Percentiles rank a stretch among this genome's conserved stretches.
Conservation (phyloP, 345 rosid species). For the Euclidium syriacum region DNA sequence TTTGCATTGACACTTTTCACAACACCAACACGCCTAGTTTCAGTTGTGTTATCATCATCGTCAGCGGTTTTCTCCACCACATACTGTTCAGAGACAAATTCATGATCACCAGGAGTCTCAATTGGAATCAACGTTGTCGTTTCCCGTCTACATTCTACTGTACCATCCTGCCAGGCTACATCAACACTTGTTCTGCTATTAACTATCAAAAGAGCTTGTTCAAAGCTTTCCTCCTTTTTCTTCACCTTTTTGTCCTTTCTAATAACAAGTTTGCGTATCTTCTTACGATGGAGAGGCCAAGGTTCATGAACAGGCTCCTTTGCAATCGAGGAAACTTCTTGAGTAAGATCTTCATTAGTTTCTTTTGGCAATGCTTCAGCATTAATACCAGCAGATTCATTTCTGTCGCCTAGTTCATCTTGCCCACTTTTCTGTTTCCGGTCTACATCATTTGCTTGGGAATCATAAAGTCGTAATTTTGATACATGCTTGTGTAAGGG, state of each 20-base stretch:
- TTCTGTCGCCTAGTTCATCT: slow-evolving; percentile 44
- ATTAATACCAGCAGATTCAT: slow-evolving; percentile 38
- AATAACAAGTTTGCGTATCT: slow-evolving; percentile 76
- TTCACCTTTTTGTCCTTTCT: slow-evolving; percentile 76
- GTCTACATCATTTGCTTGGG: slow-evolving; percentile 32
- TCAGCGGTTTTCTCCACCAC: slow-evolving; percentile 87
- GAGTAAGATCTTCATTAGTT: slow-evolving; percentile 28
- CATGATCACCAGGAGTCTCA: slow-evolving; percentile 98
- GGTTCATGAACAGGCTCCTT: slow-evolving; percentile 72
- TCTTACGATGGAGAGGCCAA: slow-evolving; percentile 88
- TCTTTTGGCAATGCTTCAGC: slow-evolving; percentile 32
- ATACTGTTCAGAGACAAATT: slow-evolving; percentile 86
- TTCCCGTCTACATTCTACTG: slow-evolving; percentile 42
- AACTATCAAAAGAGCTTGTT: slow-evolving; percentile 70
- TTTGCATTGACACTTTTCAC: slow-evolving; percentile 86
- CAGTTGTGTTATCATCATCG: slow-evolving; percentile 57
- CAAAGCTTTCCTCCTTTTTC: slow-evolving; percentile 85
- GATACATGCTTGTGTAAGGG: slow-evolving; percentile 47
- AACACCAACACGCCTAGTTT: slow-evolving; percentile 76
- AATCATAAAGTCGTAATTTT: slow-evolving; percentile 47
- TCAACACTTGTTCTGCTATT: slow-evolving; percentile 65
- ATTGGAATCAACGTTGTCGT: slow-evolving; percentile 72
- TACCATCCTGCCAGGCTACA: slow-evolving; percentile 95
- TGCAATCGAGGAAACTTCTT: slow-evolving; percentile 39
- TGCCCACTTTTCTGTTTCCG: slow-evolving; percentile 33